Evolutionary conservation across 2,329 filamentous ascomycete species (phyloP).

Genomic region (Beauveria medogensis): DNA sequence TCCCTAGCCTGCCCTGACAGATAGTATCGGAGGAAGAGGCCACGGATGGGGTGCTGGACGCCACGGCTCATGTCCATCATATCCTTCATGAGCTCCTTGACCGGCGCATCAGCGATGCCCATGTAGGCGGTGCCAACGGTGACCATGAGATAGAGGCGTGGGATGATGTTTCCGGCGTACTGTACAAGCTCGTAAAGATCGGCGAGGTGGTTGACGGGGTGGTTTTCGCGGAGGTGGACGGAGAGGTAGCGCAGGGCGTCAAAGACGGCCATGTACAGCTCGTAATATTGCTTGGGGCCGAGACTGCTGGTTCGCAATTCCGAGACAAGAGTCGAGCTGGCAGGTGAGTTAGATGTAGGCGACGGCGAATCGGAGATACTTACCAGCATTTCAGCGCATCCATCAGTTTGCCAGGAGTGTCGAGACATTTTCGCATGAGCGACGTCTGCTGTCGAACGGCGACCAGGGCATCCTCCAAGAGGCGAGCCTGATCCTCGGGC

Average conservation of each 20-base stretch:
- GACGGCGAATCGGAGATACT: constrained; percentile 24
- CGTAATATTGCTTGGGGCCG: constrained; percentile 99
- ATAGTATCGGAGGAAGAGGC: constrained; percentile 92
- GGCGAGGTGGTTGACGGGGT: constrained; percentile 94
- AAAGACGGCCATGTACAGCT: constrained; percentile 98
- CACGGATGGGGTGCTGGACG: constrained; percentile 92
- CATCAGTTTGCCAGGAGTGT: constrained; percentile 97
- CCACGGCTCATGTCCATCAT: constrained; percentile 99
- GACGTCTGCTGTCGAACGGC: constrained; percentile 96
- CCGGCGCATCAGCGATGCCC: constrained; percentile 93
- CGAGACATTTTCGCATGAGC: constrained; percentile 95
- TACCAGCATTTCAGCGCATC: constrained; percentile 99
- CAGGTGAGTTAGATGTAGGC: background rate
- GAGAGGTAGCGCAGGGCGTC: constrained; percentile 94
- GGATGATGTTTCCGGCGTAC: constrained; percentile 96
- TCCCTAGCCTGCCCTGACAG: constrained; percentile 91
- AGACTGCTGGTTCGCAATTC: constrained; percentile 94
- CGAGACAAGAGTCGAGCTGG: constrained; percentile 93
- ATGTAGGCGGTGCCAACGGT: constrained; percentile 99
- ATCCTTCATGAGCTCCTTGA: constrained; percentile 99
- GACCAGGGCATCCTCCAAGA: constrained; percentile 93
- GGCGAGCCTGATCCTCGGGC: constrained; percentile 75
- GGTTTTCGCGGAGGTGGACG: constrained; percentile 92
- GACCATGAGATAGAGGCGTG: constrained; percentile 95
- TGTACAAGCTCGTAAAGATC: constrained; percentile 97